These are phyloP conservation scores for Tieghemiomyces parasiticus DNA, from an alignment of 192 early-diverging fungal genomes.

Conservation along the genomic window DNA sequence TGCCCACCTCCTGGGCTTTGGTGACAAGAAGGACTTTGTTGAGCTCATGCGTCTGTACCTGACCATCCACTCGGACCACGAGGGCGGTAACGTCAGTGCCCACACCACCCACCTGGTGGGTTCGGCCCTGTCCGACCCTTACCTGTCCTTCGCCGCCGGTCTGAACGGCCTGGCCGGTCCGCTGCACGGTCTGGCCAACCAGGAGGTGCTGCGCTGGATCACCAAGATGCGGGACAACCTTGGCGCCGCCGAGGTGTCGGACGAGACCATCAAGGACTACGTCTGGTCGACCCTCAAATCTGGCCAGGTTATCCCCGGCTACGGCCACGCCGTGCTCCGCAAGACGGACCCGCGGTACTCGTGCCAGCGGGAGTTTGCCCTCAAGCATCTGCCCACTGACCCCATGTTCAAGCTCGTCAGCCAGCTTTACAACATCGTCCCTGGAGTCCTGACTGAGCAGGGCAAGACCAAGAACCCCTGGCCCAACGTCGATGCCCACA, in stretches of 20 bases:
- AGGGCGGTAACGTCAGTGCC: constrained; percentile 98
- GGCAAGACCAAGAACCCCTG: constrained; percentile 99
- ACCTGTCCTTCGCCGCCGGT: constrained; percentile 91
- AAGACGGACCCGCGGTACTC: constrained; percentile 96
- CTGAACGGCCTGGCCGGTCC: constrained; percentile 97
- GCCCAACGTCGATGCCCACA: constrained; percentile 99
- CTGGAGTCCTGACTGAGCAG: constrained; percentile 91
- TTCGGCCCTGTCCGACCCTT: constrained; percentile 95
- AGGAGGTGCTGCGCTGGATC: constrained; percentile 98
- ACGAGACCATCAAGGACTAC: constrained; percentile 93
- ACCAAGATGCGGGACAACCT: constrained; percentile 82
- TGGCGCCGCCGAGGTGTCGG: constrained; percentile 65
- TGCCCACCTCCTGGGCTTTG: constrained; percentile 82
- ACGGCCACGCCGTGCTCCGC: constrained; percentile 96
- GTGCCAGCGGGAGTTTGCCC: constrained; percentile 96
- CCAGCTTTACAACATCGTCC: constrained; percentile 94
- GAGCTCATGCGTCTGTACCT: constrained; percentile 99
- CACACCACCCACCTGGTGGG: constrained; percentile 95
- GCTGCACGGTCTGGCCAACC: constrained; percentile 99
- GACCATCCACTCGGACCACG: constrained; percentile 99
- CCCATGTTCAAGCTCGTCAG: constrained; percentile 93
- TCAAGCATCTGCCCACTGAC: constrained; percentile 94
- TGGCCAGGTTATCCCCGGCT: constrained; percentile 96
- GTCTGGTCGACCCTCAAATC: constrained; percentile 88
- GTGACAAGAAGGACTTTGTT: constrained; percentile 73